Percentiles rank a stretch among this genome's conserved stretches.
These are phyloP conservation scores for Diaporthe citriasiana DNA, from an alignment of 2,329 filamentous ascomycete genomes.

Conservation along the genomic window DNA sequence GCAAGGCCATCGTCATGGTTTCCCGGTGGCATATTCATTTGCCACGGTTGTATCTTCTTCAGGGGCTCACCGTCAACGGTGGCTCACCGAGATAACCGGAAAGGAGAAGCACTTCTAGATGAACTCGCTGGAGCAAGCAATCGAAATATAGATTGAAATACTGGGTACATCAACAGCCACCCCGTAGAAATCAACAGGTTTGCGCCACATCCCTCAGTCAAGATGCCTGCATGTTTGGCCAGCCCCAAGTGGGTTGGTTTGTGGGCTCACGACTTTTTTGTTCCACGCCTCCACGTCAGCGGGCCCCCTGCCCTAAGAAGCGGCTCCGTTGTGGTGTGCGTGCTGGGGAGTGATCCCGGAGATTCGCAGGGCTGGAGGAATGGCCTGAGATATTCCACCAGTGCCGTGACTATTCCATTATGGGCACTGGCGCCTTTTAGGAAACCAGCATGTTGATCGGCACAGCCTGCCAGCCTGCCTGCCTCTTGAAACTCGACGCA, in stretches of 20 bases:
- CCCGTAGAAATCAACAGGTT: background rate
- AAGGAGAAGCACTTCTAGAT: background rate
- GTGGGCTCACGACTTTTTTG: slow-evolving; percentile 15
- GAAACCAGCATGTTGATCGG: slow-evolving; percentile 17
- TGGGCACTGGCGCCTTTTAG: slow-evolving; percentile 14
- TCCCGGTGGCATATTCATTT: too few species aligned
- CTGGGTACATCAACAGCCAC: background rate
- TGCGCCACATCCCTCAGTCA: background rate
- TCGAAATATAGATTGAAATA: slow-evolving; percentile 32
- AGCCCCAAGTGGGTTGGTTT: background rate
- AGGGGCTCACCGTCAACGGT: slow-evolving; percentile 14
- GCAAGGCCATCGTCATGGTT: background rate
- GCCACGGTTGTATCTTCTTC: background rate
- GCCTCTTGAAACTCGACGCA: slow-evolving; percentile 9
- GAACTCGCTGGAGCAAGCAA: slow-evolving; percentile 27
- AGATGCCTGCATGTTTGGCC: slow-evolving; percentile 16
- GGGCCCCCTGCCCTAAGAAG: background rate
- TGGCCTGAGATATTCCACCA: slow-evolving; percentile 32
- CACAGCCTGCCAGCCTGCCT: too few species aligned
- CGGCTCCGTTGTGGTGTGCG: background rate
- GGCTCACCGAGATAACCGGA: background rate
- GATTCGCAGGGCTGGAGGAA: slow-evolving; percentile 27
- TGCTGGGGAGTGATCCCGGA: slow-evolving; percentile 18
- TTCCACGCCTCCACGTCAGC: slow-evolving; percentile 25
- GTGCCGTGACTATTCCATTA: slow-evolving; percentile 22